Evolutionary conservation across 148 eudicot genomes (phyloP).

Genomic region (Selenicereus undatus): DNA sequence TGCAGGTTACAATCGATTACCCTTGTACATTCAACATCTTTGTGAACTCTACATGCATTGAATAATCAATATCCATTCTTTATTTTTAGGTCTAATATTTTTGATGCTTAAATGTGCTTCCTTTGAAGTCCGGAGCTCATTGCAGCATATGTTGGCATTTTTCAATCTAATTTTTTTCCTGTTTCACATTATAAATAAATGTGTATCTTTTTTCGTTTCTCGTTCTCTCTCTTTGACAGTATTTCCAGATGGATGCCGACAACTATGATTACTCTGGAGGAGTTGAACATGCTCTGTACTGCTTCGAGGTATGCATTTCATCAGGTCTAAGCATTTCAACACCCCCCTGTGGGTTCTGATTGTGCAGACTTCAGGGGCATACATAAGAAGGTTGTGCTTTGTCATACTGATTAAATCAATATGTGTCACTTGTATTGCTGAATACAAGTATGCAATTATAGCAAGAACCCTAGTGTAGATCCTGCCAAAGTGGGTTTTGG

Average conservation of each 20-base stretch:
- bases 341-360: neutral
- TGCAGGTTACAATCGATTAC: conserved; percentile 39
- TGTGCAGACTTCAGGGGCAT: neutral
- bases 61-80: neutral
- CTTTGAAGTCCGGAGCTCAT: neutral
- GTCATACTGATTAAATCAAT: too few relatives aligned
- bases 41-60: neutral
- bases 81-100: neutral
- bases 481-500: too few relatives aligned
- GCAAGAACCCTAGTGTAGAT: too few relatives aligned
- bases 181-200: neutral
- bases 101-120: neutral
- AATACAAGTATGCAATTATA: too few relatives aligned
- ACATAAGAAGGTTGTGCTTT: too few relatives aligned
- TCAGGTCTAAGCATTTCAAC: neutral
- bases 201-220: neutral
- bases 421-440: too few relatives aligned
- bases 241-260: conserved; percentile 68
- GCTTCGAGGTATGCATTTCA: conserved; percentile 51
- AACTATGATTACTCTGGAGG: conserved; percentile 64
- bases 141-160: neutral
- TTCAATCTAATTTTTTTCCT: neutral
- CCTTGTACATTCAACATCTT: neutral
- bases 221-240: conserved; percentile 35
- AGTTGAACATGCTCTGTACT: conserved; percentile 63